Evolutionary conservation across 129 eudicot species (phyloP).

Genomic region (Flaveria bidentis): DNA sequence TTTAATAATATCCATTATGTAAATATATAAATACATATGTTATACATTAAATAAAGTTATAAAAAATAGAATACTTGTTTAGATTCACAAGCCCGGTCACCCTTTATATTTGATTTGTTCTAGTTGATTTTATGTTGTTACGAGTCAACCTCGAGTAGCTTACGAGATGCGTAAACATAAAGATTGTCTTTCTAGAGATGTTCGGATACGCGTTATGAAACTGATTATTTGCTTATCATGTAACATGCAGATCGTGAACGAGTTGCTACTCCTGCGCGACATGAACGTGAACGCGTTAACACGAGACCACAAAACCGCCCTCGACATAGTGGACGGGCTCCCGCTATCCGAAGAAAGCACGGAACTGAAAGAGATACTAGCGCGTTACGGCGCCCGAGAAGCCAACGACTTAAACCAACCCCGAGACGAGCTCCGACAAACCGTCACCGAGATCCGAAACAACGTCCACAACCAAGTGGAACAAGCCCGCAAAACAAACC

Average conservation of each 20-base stretch:
- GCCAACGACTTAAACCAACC: constrained; percentile 81
- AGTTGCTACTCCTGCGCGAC: constrained; percentile 55
- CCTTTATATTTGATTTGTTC: no score
- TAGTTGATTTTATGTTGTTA: no score
- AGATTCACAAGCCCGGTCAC: no score
- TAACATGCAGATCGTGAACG: constrained; percentile 53
- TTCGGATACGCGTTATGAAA: no score
- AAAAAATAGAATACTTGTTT: no score
- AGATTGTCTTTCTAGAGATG: neutral
- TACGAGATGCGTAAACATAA: no score
- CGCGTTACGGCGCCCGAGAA: constrained; percentile 58
- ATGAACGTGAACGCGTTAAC: constrained; percentile 73
- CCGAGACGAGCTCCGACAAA: constrained; percentile 63
- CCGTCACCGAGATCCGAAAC: constrained; percentile 62
- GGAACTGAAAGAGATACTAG: constrained; percentile 48
- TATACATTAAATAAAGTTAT: no score
- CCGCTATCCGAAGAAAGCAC: constrained; percentile 67
- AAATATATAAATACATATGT: no score
- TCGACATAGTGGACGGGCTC: constrained; percentile 59
- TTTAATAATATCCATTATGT: no score
- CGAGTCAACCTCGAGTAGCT: no score
- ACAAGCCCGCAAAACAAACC: constrained; percentile 68
- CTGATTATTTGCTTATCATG: neutral
- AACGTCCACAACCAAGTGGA: constrained; percentile 66
- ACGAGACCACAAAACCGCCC: constrained; percentile 76